These are phyloP conservation scores for Mycena olivaceomarginata DNA, from an alignment of 768 basidiomycete genomes.

Conservation along the genomic window DNA sequence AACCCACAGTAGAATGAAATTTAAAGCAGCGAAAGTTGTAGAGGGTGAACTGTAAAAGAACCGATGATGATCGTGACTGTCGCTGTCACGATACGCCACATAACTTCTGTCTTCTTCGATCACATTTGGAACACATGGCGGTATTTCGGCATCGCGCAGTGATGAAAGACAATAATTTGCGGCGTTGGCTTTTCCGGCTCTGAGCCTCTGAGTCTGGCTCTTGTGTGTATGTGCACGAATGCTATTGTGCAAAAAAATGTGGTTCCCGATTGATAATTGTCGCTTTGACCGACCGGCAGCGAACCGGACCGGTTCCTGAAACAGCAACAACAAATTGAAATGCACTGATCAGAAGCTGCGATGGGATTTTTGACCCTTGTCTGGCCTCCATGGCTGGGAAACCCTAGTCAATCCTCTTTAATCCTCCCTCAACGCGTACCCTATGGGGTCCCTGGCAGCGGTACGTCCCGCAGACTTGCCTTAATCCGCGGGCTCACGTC, in stretches of 20 bases:
- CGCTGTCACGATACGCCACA: background rate
- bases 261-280: background rate
- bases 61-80: too few relatives aligned
- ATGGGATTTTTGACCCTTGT: background rate
- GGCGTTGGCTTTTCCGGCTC: too few relatives aligned
- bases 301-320: slow-evolving; percentile 21
- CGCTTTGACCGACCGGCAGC: slow-evolving; percentile 6
- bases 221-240: too few relatives aligned
- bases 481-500: background rate
- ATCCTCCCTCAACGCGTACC: background rate
- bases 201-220: too few relatives aligned
- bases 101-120: background rate
- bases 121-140: background rate
- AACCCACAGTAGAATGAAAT: background rate
- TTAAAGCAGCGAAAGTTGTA: background rate
- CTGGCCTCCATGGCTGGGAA: slow-evolving; percentile 20
- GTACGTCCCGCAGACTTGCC: slow-evolving; percentile 7
- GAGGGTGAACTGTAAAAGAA: background rate
- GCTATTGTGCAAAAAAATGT: background rate
- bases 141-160: background rate
- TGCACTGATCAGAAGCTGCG: background rate
- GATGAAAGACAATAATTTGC: background rate
- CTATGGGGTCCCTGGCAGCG: slow-evolving; percentile 35
- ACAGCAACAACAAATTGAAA: background rate
- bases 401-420: background rate